Conservation (phyloP, 306 rosid genomes). For the Hylodesmum podocarpum region DNA sequence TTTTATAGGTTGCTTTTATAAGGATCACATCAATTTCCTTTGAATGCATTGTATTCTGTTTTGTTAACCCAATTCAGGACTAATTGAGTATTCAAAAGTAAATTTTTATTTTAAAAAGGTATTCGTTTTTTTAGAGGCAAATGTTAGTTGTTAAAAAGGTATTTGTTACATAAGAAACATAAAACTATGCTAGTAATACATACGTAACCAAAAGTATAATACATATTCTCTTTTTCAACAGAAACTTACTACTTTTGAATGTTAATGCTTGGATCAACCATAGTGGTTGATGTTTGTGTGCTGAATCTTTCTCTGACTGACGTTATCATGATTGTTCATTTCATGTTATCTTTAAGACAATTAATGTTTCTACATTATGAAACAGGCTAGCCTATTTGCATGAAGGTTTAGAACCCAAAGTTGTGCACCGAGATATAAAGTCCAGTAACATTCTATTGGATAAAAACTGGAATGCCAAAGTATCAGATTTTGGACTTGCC, state of each 20-base stretch:
- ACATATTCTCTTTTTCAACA: too few relatives aligned
- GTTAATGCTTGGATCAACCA: too few relatives aligned
- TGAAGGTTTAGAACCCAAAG: slow-evolving; percentile 98
- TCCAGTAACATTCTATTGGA: slow-evolving; percentile 96
- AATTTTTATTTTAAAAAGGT: background rate
- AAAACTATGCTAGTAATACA: too few relatives aligned
- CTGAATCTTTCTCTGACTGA: background rate
- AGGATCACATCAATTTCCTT: too few relatives aligned
- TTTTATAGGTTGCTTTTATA: background rate
- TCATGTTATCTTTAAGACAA: background rate
- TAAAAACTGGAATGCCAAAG: slow-evolving; percentile 86
- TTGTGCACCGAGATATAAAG: slow-evolving; percentile 94
- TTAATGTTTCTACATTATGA: slow-evolving; percentile 18
- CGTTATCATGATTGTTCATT: background rate
- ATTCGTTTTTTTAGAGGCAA: too few relatives aligned
- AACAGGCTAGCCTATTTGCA: slow-evolving; percentile 91
- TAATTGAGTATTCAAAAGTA: too few relatives aligned
- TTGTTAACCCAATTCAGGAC: too few relatives aligned
- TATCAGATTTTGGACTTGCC: slow-evolving; percentile 96
- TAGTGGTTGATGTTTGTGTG: background rate
- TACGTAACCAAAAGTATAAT: too few relatives aligned
- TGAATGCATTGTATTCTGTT: too few relatives aligned
- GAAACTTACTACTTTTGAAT: too few relatives aligned
- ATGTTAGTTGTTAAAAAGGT: too few relatives aligned
- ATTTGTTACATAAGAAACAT: too few relatives aligned